Base-by-base conservation (phyloP, 2,329 filamentous ascomycete species). In the Conoideocrella luteorostrata region DNA sequence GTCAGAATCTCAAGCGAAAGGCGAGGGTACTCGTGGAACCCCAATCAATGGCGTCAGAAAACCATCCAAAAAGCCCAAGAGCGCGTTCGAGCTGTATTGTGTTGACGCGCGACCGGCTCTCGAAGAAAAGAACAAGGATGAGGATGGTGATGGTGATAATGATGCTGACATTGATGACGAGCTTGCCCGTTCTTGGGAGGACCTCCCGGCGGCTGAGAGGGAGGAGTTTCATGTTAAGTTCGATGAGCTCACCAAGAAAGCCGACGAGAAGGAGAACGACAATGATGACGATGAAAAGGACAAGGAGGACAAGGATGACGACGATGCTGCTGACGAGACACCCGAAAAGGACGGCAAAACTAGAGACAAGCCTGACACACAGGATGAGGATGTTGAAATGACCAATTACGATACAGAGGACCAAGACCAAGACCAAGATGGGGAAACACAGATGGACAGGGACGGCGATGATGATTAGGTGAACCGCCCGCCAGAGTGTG, bases 41-140 rank as follows among this genome's bases (percentile, higher is more conserved):
- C 52, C 52, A 40, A 56, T 62, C 47, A 75, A 76, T 48, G 67
- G 70, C 39, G 50, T 65, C 13, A 54, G 59, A 44, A 67, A 68
- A 41, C 54, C 63, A 17, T 58, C 66, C 13, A 71, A 72, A 56
- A 63, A 63, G 39, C 69, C 71, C 11, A 62, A 60, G 47, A 71
- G 49, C 50, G 75, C 73, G 3, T 80, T 77, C 52, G 74, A 78
- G 48, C 60, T 79, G 13, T 80, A 74, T 61, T 76, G 71, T 56
- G 64, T 66, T 43, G 74, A 78, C 48, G 66, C 58, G 47, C 70
- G 74, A 37, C 63, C 69, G 4, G 49, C 59, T 10, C 58, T 75
- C 22, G 65, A 69, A 39, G 62, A 64, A 7, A 68, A 75, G 57
- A 57, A 65, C 48, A 70, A 70, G 55, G 67, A 68, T 13, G 52